A percentile compares a stretch with the other conserved stretches of the same genome.
Conservation (phyloP, 2,329 filamentous ascomycete species). For the Paecilomyces niveus region DNA sequence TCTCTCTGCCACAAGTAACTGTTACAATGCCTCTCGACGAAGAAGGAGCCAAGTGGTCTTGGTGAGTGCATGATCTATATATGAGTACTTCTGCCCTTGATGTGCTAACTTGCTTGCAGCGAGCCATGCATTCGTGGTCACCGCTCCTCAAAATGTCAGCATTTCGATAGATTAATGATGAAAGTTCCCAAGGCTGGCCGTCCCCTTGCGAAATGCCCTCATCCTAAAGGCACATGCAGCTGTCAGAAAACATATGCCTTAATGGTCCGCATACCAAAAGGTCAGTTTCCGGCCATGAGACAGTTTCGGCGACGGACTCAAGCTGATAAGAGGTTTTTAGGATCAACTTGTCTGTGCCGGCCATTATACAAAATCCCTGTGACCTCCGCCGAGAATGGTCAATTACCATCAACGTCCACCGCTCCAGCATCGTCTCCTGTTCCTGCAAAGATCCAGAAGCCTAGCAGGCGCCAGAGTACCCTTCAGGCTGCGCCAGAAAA, state of each 20-base stretch:
- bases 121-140: constrained; percentile 44
- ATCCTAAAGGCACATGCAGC: constrained; percentile 36
- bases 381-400: constrained; percentile 14
- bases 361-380: constrained; percentile 33
- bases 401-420: constrained; percentile 9
- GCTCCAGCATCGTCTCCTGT: constrained; percentile 15
- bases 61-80: constrained; percentile 21
- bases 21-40: constrained; percentile 37
- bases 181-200: constrained; percentile 44
- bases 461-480: constrained; percentile 23
- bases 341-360: constrained; percentile 34
- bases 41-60: constrained; percentile 40
- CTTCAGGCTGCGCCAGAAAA: constrained; percentile 27
- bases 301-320: background rate
- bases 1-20: background rate
- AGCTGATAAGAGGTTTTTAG: constrained; percentile 16
- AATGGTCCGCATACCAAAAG: constrained; percentile 40
- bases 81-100: constrained; percentile 1
- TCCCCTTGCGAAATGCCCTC: constrained; percentile 41
- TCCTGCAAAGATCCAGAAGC: constrained; percentile 30
- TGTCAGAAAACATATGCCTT: constrained; percentile 36
- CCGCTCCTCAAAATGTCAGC: constrained; percentile 43
- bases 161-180: constrained; percentile 43
- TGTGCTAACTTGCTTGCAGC: constrained; percentile 15
- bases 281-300: constrained; percentile 14